Evolutionary conservation across 2,329 filamentous ascomycete species (phyloP).

Genomic region (Trichoderma semiorbis): DNA sequence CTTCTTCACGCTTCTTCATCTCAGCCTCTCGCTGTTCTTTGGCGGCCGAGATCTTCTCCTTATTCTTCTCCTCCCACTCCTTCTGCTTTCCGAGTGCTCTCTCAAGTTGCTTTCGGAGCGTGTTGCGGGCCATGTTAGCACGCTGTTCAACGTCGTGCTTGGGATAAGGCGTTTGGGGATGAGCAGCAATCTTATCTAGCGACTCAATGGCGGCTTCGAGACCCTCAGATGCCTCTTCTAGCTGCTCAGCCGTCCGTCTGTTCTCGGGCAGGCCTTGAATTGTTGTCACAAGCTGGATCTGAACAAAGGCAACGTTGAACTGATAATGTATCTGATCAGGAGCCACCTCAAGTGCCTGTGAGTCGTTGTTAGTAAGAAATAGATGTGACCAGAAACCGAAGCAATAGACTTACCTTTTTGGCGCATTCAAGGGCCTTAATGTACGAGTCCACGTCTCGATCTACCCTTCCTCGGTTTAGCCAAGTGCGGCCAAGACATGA

Average conservation of each 20-base stretch:
- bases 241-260: slow-evolving; percentile 73
- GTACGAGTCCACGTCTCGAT: slow-evolving; percentile 57
- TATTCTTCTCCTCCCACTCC: slow-evolving; percentile 91
- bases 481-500: slow-evolving; percentile 85
- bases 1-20: slow-evolving; percentile 72
- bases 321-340: slow-evolving; percentile 87
- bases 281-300: slow-evolving; percentile 85
- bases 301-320: slow-evolving; percentile 97
- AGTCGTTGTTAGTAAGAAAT: not conserved
- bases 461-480: slow-evolving; percentile 71
- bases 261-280: slow-evolving; percentile 72
- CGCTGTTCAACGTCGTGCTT: slow-evolving; percentile 88
- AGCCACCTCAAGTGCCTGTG: slow-evolving; percentile 68
- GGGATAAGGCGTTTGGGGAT: slow-evolving; percentile 77
- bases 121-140: slow-evolving; percentile 95
- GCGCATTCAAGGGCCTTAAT: slow-evolving; percentile 58
- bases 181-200: slow-evolving; percentile 59
- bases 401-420: slow-evolving; percentile 51
- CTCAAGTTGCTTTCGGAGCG: slow-evolving; percentile 87
- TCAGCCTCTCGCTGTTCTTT: slow-evolving; percentile 78
- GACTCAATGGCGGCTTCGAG: slow-evolving; percentile 81
- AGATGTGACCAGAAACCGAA: not conserved
- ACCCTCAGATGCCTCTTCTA: slow-evolving; percentile 74
- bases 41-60: slow-evolving; percentile 78
- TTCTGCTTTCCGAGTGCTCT: slow-evolving; percentile 78